Percentiles rank a stretch among this genome's conserved stretches.
Evolutionary conservation across 1,284 basidiomycete species (phyloP).

Genomic region (Tausonia pullulans): DNA sequence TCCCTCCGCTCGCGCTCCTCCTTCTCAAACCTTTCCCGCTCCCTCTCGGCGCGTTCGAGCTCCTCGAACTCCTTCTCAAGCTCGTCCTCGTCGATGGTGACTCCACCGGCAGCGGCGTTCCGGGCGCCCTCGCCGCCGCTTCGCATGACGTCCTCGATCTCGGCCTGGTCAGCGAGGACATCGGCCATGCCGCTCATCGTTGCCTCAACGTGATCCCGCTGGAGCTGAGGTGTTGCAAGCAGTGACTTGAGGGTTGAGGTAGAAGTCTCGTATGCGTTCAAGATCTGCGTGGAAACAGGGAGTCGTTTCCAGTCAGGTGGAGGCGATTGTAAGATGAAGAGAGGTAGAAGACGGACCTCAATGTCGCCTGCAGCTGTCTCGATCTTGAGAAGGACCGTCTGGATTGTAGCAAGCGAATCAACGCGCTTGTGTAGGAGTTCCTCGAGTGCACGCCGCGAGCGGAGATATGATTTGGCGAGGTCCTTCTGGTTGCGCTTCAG

Average conservation of each 20-base stretch:
- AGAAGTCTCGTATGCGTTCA: constrained; percentile 73
- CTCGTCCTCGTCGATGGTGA: constrained; percentile 45
- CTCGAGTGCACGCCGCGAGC: constrained; percentile 67
- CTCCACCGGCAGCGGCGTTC: constrained; percentile 40
- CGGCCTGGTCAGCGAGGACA: constrained; percentile 64
- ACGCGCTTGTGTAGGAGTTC: constrained; percentile 65
- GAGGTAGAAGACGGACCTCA: constrained; percentile 44
- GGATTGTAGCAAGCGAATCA: constrained; percentile 58
- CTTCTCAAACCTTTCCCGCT: constrained; percentile 28
- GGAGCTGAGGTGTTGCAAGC: constrained; percentile 65
- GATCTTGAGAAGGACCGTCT: constrained; percentile 63
- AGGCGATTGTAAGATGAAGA: background rate
- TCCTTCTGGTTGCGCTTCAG: constrained; percentile 47
- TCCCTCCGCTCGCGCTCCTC: constrained; percentile 38
- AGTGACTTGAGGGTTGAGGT: constrained; percentile 62
- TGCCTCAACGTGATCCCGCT: constrained; percentile 62
- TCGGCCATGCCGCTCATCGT: constrained; percentile 79
- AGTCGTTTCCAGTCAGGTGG: background rate
- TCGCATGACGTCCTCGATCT: constrained; percentile 67
- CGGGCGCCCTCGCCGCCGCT: constrained; percentile 50
- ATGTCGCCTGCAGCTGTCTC: constrained; percentile 80
- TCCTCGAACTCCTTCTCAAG: constrained; percentile 39
- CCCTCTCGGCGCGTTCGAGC: constrained; percentile 28
- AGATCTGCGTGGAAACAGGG: constrained; percentile 46
- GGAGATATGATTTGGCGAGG: constrained; percentile 61